Conservation (phyloP, 305 asterid species). For the Nicotiana rustica region DNA sequence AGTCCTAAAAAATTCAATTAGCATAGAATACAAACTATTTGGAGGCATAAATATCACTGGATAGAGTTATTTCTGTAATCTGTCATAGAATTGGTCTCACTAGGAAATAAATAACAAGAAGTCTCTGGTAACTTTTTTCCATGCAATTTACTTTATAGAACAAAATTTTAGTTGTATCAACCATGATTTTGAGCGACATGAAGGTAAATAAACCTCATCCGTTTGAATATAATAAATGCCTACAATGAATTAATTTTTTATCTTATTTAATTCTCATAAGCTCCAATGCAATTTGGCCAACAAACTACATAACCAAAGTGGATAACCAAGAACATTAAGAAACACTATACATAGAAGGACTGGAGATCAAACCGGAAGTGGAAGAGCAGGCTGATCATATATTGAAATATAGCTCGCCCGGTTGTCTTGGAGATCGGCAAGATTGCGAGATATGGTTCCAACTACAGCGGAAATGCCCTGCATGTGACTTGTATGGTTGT, state of each 20-base stretch:
- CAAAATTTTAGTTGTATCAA: background rate
- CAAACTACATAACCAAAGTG: background rate
- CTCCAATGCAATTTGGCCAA: background rate
- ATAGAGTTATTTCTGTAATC: background rate
- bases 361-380: constrained; percentile 58
- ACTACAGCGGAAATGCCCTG: constrained; percentile 84
- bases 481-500: constrained; percentile 35
- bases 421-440: constrained; percentile 65
- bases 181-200: background rate
- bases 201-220: background rate
- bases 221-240: constrained; percentile 5
- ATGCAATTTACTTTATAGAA: background rate
- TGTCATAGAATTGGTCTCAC: background rate
- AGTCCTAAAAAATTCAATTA: background rate
- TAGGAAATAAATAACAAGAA: background rate
- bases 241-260: background rate
- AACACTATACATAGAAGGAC: background rate
- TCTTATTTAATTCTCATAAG: background rate
- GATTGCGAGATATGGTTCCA: constrained; percentile 77
- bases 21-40: background rate
- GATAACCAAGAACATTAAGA: background rate
- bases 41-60: background rate
- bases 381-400: constrained; percentile 66
- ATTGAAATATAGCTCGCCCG: constrained; percentile 59
- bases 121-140: background rate